Evolutionary conservation across 2,329 filamentous ascomycete genomes (phyloP), one percentile per base, ranked within the genome.

Genomic region (Zasmidium angulare): DNA sequence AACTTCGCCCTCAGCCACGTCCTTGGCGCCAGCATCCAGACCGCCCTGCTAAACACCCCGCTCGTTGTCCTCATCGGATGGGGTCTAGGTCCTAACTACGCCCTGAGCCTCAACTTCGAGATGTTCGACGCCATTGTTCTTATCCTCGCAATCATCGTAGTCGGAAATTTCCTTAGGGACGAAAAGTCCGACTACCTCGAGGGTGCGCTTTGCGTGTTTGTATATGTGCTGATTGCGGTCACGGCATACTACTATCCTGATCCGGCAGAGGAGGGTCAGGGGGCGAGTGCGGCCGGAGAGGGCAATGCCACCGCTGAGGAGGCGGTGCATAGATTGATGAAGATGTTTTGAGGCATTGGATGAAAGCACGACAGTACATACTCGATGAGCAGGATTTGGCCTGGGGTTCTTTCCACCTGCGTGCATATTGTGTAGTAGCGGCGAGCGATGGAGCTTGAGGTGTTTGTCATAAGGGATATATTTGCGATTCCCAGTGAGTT

Each of bases 151-250:
- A 93, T 96, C 68, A 80, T 97, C 46, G 70, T 70, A 50, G 69
- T 70, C 53, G 63, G 92, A 1, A 90, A 91, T 62, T 96, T 96
- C 76, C 77, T 97, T 56, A 82, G 91, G 52, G 93, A 97, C 71
- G 87, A 90, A 66, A 93, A 95, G 80, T 91, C 87, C 62, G 96
- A 96, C 71, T 97, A 96, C 70, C 83, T 97, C 3, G 93, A 97
- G 74, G 93, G 93, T 1, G 84, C 86, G 22, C 82, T 97, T 19
- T 90, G 91, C 65, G 85, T 96, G 19, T 82, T 89, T 54, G 82
- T 86, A 11, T 88, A 88, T 68, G 70, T 86, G 29, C 83, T 88
- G 66, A 85, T 88, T 63, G 84, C 85, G 1, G 78, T 87, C 46
- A 79, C 79, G 20, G 82, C 84, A 0, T 88, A 80, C 76, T 88